Conservation (phyloP, 176 grass and related monocot species). For the Oryza rufipogon region DNA sequence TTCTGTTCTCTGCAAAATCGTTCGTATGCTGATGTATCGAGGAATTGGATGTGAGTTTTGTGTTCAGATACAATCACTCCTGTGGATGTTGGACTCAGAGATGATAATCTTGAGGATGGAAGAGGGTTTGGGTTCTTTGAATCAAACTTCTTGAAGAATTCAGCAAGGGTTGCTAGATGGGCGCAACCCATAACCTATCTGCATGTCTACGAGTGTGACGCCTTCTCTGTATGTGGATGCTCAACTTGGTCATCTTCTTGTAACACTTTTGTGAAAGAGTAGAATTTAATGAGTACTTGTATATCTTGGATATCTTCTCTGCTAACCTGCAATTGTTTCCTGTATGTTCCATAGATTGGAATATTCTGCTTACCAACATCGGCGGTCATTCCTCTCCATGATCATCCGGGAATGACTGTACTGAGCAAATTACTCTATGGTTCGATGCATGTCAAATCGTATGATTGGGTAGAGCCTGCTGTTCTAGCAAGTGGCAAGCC, state of each 20-base stretch:
- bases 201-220: constrained; percentile 72
- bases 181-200: constrained; percentile 91
- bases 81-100: constrained; percentile 74
- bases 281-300: no score
- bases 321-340: not conserved
- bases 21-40: not conserved
- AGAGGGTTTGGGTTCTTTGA: constrained; percentile 82
- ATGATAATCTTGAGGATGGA: constrained; percentile 61
- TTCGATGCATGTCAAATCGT: constrained; percentile 93
- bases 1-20: not conserved
- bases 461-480: constrained; percentile 89
- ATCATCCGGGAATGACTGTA: constrained; percentile 95
- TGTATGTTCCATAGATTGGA: constrained; percentile 69
- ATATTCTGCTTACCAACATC: constrained; percentile 97
- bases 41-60: not conserved
- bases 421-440: constrained; percentile 96
- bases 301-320: not conserved
- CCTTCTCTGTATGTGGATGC: constrained; percentile 67
- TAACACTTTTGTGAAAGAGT: not conserved
- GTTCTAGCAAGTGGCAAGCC: constrained; percentile 47
- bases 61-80: constrained; percentile 86
- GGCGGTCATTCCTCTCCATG: constrained; percentile 89
- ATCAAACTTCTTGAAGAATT: constrained; percentile 48
- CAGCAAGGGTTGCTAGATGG: constrained; percentile 66
- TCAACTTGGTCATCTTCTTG: constrained; percentile 2